phyloP scores from a whole-genome alignment of 129 eudicot species.

The Dittrichia graveolens region DNA sequence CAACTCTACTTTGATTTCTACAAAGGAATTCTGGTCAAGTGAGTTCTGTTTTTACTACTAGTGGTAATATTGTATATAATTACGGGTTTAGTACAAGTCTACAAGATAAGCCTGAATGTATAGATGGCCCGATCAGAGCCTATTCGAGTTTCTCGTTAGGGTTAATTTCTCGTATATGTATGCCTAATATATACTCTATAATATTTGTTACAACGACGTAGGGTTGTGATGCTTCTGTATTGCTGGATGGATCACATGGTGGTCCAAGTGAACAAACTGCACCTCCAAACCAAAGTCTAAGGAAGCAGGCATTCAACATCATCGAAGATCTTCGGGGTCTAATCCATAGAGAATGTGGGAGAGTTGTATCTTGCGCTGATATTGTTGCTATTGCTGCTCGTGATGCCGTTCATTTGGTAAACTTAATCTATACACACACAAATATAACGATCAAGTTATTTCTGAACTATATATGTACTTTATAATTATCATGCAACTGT shows the following conservation, averaged over 20 bases:
- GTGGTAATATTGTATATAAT: no score
- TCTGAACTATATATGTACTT: background rate
- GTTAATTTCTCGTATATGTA: no score
- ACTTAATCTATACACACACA: background rate
- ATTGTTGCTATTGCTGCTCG: conserved; percentile 70
- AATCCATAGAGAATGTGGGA: conserved; percentile 58
- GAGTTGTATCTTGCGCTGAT: conserved; percentile 78
- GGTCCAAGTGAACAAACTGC: conserved; percentile 58
- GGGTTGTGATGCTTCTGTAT: conserved; percentile 64
- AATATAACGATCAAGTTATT: background rate
- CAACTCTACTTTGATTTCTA: background rate
- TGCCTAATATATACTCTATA: no score
- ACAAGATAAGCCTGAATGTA: no score
- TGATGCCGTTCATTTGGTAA: conserved; percentile 71
- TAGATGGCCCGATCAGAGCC: no score
- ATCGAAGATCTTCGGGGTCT: conserved; percentile 59
- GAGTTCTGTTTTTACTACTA: no score
- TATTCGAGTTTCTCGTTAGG: no score
- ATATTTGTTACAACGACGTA: background rate
- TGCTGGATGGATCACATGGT: conserved; percentile 59
- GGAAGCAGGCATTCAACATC: conserved; percentile 46
- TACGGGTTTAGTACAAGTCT: no score
- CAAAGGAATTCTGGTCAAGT: no score
- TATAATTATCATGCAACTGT: no score
- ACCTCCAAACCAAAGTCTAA: conserved; percentile 57